These are phyloP conservation scores for Calonectria pauciramosa DNA, from an alignment of 2,329 filamentous ascomycete genomes.

Conservation along the genomic window DNA sequence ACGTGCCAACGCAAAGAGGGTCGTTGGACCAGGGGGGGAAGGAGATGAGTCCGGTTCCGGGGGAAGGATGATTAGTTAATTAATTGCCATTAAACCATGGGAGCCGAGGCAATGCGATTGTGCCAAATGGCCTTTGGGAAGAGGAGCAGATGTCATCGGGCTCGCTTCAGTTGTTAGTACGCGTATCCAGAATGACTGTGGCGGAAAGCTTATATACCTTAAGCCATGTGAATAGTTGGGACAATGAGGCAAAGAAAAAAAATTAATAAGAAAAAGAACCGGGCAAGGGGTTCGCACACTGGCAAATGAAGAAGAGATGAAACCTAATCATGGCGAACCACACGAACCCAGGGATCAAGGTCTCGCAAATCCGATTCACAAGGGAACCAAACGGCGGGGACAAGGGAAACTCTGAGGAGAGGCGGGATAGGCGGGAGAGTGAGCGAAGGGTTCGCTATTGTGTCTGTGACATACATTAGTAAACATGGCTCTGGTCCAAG, in stretches of 20 bases:
- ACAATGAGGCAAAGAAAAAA: not conserved
- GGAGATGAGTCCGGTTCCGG: slow-evolving; percentile 10
- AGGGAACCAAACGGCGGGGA: not conserved
- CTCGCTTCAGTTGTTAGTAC: not conserved
- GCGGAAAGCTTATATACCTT: not conserved
- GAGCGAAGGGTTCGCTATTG: not conserved
- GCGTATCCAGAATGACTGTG: not conserved
- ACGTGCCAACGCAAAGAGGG: slow-evolving; percentile 5
- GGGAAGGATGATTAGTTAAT: slow-evolving; percentile 7
- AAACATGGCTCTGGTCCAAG: not conserved
- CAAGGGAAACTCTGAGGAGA: not conserved
- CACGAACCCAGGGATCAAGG: not conserved
- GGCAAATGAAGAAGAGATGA: not conserved
- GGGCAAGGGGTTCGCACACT: not conserved
- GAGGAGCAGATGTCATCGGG: not conserved
- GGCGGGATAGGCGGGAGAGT: not conserved
- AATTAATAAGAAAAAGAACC: not conserved
- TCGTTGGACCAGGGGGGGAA: not conserved
- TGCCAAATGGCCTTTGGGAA: not conserved
- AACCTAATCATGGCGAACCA: not conserved
- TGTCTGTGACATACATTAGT: slow-evolving; percentile 7
- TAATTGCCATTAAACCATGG: not conserved
- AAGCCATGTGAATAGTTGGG: not conserved
- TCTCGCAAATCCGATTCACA: not conserved
- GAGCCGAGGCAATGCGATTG: not conserved